phyloP scores from a whole-genome alignment of 305 asterid species.

The Plantago rigida region DNA sequence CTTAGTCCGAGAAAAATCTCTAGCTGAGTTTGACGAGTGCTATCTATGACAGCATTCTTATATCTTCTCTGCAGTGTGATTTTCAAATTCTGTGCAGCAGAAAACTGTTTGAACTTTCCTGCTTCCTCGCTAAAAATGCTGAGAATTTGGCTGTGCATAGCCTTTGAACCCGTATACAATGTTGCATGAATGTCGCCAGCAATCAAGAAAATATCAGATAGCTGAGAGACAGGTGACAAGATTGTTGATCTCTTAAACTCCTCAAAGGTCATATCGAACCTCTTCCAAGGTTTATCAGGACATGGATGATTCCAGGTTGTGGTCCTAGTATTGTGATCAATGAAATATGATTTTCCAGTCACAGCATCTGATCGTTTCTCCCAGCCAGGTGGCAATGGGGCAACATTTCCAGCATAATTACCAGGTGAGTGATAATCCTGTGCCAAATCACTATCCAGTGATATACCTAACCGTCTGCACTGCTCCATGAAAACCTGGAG shows the following conservation, averaged over 20 bases:
- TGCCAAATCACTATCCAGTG: conserved; percentile 84
- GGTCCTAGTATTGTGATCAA: conserved; percentile 95
- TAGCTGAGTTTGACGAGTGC: conserved; percentile 94
- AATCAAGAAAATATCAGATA: conserved; percentile 76
- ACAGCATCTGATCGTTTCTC: conserved; percentile 92
- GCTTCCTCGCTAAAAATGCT: conserved; percentile 90
- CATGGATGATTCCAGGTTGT: conserved; percentile 99
- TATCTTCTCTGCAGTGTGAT: conserved; percentile 93
- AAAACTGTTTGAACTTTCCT: conserved; percentile 91
- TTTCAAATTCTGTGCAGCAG: conserved; percentile 96
- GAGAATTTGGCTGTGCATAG: conserved; percentile 99
- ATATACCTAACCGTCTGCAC: conserved; percentile 91
- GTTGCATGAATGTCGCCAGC: conserved; percentile 99
- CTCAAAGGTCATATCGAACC: conserved; percentile 95
- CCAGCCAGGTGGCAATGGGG: conserved; percentile 99
- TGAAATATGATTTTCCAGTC: conserved; percentile 83
- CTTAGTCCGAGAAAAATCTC: conserved; percentile 89
- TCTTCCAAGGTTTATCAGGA: conserved; percentile 98
- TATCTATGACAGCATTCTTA: conserved; percentile 89
- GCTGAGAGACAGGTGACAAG: conserved; percentile 72
- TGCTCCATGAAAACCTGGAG: conserved; percentile 95
- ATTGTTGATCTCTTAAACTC: conserved; percentile 95
- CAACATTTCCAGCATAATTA: conserved; percentile 64
- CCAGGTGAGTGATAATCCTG: conserved; percentile 63
- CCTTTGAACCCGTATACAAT: conserved; percentile 89